These are phyloP conservation scores for Candolleomyces aberdarensis DNA, from an alignment of 768 basidiomycete genomes.

Conservation along the genomic window DNA sequence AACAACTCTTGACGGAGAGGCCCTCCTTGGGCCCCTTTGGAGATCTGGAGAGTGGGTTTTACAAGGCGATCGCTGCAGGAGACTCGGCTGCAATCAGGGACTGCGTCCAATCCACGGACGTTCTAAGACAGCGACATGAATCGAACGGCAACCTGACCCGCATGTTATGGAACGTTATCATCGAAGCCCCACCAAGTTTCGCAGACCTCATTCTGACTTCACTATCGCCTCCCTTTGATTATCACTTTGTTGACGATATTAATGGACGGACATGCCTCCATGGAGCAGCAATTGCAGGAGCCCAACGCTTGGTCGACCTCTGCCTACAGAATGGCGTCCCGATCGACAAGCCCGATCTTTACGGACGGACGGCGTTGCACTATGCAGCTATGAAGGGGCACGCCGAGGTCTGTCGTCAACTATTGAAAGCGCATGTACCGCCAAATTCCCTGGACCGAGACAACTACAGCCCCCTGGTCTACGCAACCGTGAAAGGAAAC, in stretches of 20 bases:
- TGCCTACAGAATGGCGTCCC: conserved; percentile 74
- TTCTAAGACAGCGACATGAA: conserved; percentile 57
- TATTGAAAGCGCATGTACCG: conserved; percentile 67
- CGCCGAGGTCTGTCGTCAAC: conserved; percentile 64
- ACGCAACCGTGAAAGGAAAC: conserved; percentile 85
- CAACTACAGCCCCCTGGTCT: conserved; percentile 91
- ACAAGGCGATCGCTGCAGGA: conserved; percentile 64
- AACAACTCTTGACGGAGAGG: conserved; percentile 66
- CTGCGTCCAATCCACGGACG: conserved; percentile 67
- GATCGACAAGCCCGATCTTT: conserved; percentile 78
- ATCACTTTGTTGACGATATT: conserved; percentile 92
- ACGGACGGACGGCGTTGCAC: conserved; percentile 91
- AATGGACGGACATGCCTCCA: conserved; percentile 93
- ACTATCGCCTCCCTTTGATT: conserved; percentile 73
- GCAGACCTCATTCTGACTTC: conserved; percentile 73
- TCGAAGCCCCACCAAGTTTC: conserved; percentile 72
- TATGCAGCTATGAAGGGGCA: conserved; percentile 96
- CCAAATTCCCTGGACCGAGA: conserved; percentile 82
- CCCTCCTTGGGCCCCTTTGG: conserved; percentile 69
- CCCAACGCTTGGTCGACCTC: conserved; percentile 69
- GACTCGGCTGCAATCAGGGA: conserved; percentile 64
- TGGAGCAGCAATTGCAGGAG: conserved; percentile 86
- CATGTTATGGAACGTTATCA: conserved; percentile 92
- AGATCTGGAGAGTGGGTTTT: conserved; percentile 86
- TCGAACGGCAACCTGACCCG: conserved; percentile 73